Percentiles rank a stretch among this genome's conserved stretches.
Evolutionary conservation across 495 filamentous ascomycete species (phyloP).

Genomic region (Penicillium angulare): DNA sequence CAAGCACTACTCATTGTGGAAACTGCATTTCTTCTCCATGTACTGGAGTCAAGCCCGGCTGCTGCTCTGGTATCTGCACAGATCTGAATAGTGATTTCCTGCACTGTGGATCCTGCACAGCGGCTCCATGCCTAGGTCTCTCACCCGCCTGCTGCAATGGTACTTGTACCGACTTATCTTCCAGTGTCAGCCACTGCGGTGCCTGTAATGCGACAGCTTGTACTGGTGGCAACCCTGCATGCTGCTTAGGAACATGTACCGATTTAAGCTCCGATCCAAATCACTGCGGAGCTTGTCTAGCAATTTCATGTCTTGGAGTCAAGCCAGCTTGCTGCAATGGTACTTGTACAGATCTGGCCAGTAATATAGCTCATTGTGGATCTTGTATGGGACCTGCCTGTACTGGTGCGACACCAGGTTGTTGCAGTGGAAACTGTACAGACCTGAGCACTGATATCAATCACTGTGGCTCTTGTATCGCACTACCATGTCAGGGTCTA

Average conservation of each 20-base stretch:
- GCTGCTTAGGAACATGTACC: constrained; percentile 15
- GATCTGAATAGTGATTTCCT: constrained; percentile 6
- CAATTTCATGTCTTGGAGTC: constrained; percentile 5
- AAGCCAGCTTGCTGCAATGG: constrained; percentile 15
- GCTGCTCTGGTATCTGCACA: constrained; percentile 15
- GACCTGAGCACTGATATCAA: constrained; percentile 9
- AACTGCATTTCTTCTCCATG: constrained; percentile 1
- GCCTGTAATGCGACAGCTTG: constrained; percentile 7
- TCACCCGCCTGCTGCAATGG: constrained; percentile 14
- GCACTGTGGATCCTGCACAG: constrained; percentile 15
- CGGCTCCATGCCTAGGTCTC: constrained; percentile 6
- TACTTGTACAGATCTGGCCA: constrained; percentile 9
- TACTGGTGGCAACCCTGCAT: constrained; percentile 5
- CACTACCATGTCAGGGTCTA: constrained; percentile 7
- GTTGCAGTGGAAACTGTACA: constrained; percentile 14
- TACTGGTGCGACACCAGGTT: constrained; percentile 11
- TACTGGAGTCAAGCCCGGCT: constrained; percentile 9
- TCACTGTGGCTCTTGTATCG: constrained; percentile 14
- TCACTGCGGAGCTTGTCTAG: constrained; percentile 13
- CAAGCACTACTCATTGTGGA: constrained; percentile 8
- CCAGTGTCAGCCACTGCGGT: constrained; percentile 2
- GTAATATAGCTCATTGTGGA: constrained; percentile 9
- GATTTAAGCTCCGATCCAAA: constrained; percentile 4
- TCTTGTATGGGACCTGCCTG: constrained; percentile 1
- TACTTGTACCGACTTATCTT: constrained; percentile 7